phyloP scores from a whole-genome alignment of 2,329 filamentous ascomycete genomes.

The Fusarium sp. region DNA sequence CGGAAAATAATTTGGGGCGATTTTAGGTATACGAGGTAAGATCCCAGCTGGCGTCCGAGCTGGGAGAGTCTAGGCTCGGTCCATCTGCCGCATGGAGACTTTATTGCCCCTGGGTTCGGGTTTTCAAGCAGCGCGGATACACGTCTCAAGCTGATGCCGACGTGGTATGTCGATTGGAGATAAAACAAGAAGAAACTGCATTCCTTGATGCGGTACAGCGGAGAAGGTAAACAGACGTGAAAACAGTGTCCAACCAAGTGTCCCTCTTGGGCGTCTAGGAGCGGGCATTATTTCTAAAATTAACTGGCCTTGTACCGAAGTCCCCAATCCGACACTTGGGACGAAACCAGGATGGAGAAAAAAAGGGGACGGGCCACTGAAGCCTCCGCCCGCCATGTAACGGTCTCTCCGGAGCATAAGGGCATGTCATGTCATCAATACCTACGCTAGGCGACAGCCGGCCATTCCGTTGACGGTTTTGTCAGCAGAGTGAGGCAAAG shows the following conservation, averaged over 20 bases:
- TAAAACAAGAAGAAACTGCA: neutral
- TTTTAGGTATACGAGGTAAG: constrained; percentile 30
- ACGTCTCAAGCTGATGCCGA: neutral
- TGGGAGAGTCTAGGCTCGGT: constrained; percentile 7
- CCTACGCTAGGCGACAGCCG: constrained; percentile 25
- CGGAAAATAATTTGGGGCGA: constrained; percentile 27
- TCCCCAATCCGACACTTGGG: constrained; percentile 13
- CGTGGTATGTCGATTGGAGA: neutral
- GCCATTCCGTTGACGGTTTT: neutral
- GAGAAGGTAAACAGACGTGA: neutral
- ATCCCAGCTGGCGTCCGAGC: neutral
- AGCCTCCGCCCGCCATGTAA: constrained; percentile 30
- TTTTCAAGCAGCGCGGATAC: neutral
- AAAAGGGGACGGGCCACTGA: constrained; percentile 15
- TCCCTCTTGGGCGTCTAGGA: neutral
- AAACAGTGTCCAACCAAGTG: neutral
- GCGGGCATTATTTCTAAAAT: constrained; percentile 16
- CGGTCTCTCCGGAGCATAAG: constrained; percentile 24
- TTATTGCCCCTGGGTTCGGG: neutral
- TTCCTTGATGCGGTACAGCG: neutral
- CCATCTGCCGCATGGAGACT: constrained; percentile 1
- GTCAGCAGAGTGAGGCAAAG: neutral
- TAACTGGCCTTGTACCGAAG: constrained; percentile 10
- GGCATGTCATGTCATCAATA: constrained; percentile 19
- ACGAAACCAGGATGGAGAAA: constrained; percentile 9